Base-by-base conservation (phyloP, 805 yeast genomes). In the Lipomyces starkeyi region DNA sequence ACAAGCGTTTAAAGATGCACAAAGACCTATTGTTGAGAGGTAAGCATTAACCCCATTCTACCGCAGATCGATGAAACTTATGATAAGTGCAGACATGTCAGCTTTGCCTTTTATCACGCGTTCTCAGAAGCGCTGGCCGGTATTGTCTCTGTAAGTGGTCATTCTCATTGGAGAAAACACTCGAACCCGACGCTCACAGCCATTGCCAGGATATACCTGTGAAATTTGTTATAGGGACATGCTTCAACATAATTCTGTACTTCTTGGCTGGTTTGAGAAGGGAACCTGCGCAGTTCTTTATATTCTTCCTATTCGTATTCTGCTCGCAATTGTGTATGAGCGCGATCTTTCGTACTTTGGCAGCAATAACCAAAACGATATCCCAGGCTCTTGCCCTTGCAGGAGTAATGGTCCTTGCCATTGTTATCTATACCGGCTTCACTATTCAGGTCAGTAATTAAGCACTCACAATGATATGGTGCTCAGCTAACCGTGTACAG, bases 81-180 rank as follows among this genome's bases (percentile, higher is more conserved):
- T 8, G n/a, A 49, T 4, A 49, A 49, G 27, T 87, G 73, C 90
- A 87, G 34, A 56, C 29, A 40, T 32, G 52, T 17, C 56, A 63
- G 72, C 85, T 53, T 25, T n/a, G 56, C 88, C 1, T 75, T 87
- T 47, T 87, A 87, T 72, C 87, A 83, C 67, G 88, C 89, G 17
- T 79, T 87, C 65, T 88, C 91, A 6, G 89, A 88, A 73, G 89
- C 91, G 0, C 72, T 88, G 47, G 87, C 90, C 0, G 84, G 88
- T 1, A 81, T 88, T 65, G 69, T 87, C 17, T 81, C 88, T 53
- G 54, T 49, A 49, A 49, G 54, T 49, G 25, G 27, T 49, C 54
- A 49, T 49, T 49, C 14, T 49, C 25, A 49, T 17, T 49, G 54
- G 17, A 49, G 9, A 49, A 6, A 49, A 17, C 54, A 49, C 54